Evolutionary conservation across 1,284 basidiomycete genomes (phyloP).

Genomic region (Clitocybe nebularis): DNA sequence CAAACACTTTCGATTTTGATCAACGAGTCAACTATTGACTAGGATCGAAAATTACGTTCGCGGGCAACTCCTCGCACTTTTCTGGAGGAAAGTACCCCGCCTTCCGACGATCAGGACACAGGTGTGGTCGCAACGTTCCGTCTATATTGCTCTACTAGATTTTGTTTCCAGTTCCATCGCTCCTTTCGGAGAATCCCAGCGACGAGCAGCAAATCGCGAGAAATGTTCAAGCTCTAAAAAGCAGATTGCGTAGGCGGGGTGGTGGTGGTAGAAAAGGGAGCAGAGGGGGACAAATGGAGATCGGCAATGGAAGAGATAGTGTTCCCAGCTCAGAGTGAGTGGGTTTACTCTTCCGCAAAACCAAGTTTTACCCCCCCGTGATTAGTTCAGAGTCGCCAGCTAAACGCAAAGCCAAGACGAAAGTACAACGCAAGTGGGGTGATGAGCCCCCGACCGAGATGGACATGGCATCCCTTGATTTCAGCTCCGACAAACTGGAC

Average conservation of each 20-base stretch:
- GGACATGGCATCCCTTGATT: conserved; percentile 91
- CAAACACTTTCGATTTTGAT: not conserved
- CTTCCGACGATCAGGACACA: conserved; percentile 58
- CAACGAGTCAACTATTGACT: not conserved
- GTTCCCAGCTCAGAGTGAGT: conserved; percentile 61
- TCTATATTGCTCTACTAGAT: conserved; percentile 7
- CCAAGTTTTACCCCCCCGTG: conserved; percentile 17
- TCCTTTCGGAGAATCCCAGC: conserved; percentile 50
- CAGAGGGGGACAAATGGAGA: conserved; percentile 44
- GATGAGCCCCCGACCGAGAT: conserved; percentile 72
- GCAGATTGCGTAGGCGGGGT: conserved; percentile 68
- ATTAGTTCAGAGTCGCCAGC: conserved; percentile 56
- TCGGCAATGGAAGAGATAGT: conserved; percentile 59
- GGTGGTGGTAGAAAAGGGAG: conserved; percentile 52
- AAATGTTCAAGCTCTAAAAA: conserved; percentile 90
- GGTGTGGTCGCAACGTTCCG: conserved; percentile 26
- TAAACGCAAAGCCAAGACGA: conserved; percentile 63
- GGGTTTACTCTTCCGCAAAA: conserved; percentile 8
- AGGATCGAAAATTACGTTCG: conserved; percentile 70
- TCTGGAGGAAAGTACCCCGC: conserved; percentile 40
- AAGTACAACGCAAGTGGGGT: conserved; percentile 91
- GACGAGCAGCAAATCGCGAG: conserved; percentile 90
- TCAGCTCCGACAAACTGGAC: conserved; percentile 54
- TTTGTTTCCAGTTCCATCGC: conserved; percentile 47
- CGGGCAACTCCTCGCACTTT: conserved; percentile 39